Percentiles rank a stretch among this genome's conserved stretches.
Evolutionary conservation across 495 filamentous ascomycete genomes (phyloP).

Genomic region (Podospora tetraspora): DNA sequence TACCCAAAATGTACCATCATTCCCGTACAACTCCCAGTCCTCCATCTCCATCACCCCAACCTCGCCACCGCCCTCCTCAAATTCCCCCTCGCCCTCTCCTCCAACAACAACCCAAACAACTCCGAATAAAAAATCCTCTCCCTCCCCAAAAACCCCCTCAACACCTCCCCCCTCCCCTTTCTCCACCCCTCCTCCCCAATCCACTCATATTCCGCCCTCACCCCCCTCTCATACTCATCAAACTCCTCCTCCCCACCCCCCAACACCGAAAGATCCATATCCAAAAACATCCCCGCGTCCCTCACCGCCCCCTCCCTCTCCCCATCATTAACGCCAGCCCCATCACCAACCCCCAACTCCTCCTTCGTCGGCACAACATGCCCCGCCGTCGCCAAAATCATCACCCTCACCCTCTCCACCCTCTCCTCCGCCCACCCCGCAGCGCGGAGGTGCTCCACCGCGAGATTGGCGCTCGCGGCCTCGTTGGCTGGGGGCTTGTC

Average conservation of each 20-base stretch:
- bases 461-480: slow-evolving; percentile 11
- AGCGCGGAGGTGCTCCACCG: slow-evolving; percentile 5
- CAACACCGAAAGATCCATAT: slow-evolving; percentile 19
- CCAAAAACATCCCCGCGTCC: slow-evolving; percentile 17
- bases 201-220: slow-evolving; percentile 17
- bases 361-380: background rate
- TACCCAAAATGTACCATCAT: background rate
- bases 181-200: slow-evolving; percentile 14
- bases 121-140: slow-evolving; percentile 14
- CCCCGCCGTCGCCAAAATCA: slow-evolving; percentile 19
- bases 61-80: background rate
- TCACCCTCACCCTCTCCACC: slow-evolving; percentile 6
- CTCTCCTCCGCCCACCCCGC: background rate
- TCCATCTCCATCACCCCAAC: background rate
- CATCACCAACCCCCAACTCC: background rate
- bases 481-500: slow-evolving; percentile 10
- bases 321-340: no score
- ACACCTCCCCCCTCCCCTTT: slow-evolving; percentile 12
- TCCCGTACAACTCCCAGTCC: no score
- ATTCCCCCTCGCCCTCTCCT: slow-evolving; percentile 16
- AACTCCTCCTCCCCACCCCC: slow-evolving; percentile 14
- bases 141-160: slow-evolving; percentile 13
- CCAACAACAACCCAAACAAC: slow-evolving; percentile 9
- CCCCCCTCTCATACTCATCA: slow-evolving; percentile 16
- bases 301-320: background rate